phyloP scores from a whole-genome alignment of 192 early-diverging fungal species.

The Linnemannia elongata region DNA sequence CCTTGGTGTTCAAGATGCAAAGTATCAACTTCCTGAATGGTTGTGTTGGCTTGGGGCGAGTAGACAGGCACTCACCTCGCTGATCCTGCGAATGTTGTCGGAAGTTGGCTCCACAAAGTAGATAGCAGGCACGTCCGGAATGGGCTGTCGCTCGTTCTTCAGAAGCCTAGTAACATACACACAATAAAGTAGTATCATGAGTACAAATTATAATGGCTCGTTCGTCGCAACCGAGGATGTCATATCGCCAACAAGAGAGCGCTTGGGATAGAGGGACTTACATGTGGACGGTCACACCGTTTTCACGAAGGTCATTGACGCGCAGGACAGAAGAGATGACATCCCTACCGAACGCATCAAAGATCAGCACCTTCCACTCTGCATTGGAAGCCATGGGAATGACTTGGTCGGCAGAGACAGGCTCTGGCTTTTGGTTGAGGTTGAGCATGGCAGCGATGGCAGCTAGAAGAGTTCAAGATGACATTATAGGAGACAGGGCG shows the following conservation, averaged over 20 bases:
- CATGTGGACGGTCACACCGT: slow-evolving; percentile 99
- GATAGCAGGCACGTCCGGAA: slow-evolving; percentile 96
- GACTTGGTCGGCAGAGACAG: slow-evolving; percentile 54
- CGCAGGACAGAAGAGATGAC: slow-evolving; percentile 97
- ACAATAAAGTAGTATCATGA: not conserved
- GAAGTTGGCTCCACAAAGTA: slow-evolving; percentile 95
- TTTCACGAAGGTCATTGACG: slow-evolving; percentile 95
- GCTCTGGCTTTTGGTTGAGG: slow-evolving; percentile 75
- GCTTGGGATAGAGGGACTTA: slow-evolving; percentile 40
- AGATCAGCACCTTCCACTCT: slow-evolving; percentile 98
- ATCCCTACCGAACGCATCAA: slow-evolving; percentile 94
- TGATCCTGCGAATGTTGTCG: slow-evolving; percentile 86
- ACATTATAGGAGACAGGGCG: not conserved
- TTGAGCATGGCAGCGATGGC: slow-evolving; percentile 89
- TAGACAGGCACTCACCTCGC: slow-evolving; percentile 72
- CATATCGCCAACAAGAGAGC: not conserved
- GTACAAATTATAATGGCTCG: not conserved
- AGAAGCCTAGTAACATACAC: slow-evolving; percentile 73
- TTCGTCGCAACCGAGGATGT: not conserved
- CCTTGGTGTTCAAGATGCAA: not conserved
- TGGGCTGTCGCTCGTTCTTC: slow-evolving; percentile 84
- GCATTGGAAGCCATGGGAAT: slow-evolving; percentile 64
- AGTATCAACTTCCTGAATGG: not conserved
- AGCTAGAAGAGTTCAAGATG: slow-evolving; percentile 63
- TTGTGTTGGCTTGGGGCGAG: not conserved